Conservation (phyloP, 2,329 filamentous ascomycete species). For the Aureobasidium sp. region DNA sequence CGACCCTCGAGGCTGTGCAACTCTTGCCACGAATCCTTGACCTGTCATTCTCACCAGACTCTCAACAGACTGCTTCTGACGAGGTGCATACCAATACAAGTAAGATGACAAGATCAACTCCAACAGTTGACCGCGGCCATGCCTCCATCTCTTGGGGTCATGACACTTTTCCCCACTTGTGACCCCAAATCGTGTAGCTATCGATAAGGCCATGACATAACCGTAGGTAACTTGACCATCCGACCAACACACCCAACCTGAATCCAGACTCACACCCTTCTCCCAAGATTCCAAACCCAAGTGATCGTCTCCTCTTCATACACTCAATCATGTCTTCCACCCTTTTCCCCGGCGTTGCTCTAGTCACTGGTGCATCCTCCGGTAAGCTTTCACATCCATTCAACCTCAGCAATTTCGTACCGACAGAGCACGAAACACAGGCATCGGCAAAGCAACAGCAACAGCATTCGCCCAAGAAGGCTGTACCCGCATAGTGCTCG, state of each 20-base stretch:
- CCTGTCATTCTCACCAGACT: background rate
- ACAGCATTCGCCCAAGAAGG: conserved; percentile 38
- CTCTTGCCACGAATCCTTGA: background rate
- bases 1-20: background rate
- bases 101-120: too few relatives aligned
- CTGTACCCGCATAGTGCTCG: conserved; percentile 34
- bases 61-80: too few relatives aligned
- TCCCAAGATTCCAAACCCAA: background rate
- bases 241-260: background rate
- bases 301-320: background rate
- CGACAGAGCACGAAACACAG: too few relatives aligned
- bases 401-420: too few relatives aligned
- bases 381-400: conserved; percentile 18
- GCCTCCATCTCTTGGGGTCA: background rate
- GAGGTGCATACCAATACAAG: background rate
- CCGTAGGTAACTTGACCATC: background rate
- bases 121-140: background rate
- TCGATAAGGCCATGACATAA: background rate
- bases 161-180: background rate
- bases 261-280: background rate
- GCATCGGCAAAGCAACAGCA: conserved; percentile 36
- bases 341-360: conserved; percentile 26
- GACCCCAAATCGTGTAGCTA: background rate
- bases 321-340: background rate
- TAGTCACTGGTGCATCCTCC: conserved; percentile 27